Evolutionary conservation across 2,329 filamentous ascomycete species (phyloP), one percentile per base, ranked within the genome.

Genomic region (Passalora sequoiae): DNA sequence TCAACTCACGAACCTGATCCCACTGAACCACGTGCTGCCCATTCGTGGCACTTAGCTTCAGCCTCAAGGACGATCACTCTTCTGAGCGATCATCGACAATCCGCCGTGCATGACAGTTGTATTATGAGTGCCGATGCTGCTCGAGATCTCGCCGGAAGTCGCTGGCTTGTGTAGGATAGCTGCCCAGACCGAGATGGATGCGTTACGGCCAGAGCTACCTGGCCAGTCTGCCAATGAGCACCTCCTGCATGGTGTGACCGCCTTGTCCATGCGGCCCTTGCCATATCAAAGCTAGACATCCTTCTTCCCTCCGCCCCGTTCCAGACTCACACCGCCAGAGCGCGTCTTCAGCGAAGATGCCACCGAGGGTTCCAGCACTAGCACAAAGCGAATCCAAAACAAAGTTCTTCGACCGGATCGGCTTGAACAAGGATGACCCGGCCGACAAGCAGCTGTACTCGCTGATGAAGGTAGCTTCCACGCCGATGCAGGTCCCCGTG

Each of bases 341-440:
- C 24, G 17, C 20, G 21, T 25, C n/a, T 3, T 10, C 37, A n/a
- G 12, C n/a, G 13, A 22, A 15, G 24, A 60, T 59, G 56, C 56
- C 58, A 21, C 60, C 59, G 20, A 46, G 32, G 13, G 43, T 60
- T 13, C 42, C 50, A 24, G 46, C 55, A 31, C 50, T 71, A 38
- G 63, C 69, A 17, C 66, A 63, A 55, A 72, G 70, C 50, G 67
- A 69, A 37, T 66, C 67, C 29, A 72, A 71, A 55, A 55, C 60
- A 13, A 63, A 62, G 19, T 64, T 73, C 43, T 68, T 71, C 49
- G 50, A 62, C 27, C 57, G 67, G 15, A 60, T 73, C 8, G 62
- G 64, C 1, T 49, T 72, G 35, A 60, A 57, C 16, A 66, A 68
- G 27, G 55, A 63, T 27, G 56, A 62, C 31, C 53, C 55, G 35